Conservation (phyloP, 2,329 filamentous ascomycete genomes). For the Zymoseptoria brevis region DNA sequence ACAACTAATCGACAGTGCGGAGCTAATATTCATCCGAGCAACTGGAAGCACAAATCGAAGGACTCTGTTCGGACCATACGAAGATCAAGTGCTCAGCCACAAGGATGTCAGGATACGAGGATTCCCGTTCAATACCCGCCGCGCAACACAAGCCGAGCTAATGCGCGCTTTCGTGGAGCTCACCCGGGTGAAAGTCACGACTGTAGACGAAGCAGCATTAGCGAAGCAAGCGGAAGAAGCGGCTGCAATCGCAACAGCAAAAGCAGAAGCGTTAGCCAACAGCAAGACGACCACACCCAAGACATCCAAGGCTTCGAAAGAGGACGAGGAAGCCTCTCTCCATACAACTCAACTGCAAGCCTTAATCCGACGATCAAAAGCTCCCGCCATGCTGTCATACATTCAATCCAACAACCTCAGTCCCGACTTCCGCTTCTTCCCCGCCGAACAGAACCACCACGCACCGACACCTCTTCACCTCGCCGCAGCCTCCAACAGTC, state of each 20-base stretch:
- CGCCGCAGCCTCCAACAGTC: conserved; percentile 70
- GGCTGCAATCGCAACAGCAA: conserved; percentile 35
- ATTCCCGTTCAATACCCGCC: conserved; percentile 86
- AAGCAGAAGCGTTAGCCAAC: conserved; percentile 26
- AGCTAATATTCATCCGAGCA: conserved; percentile 81
- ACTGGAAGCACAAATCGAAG: conserved; percentile 78
- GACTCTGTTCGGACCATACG: conserved; percentile 85
- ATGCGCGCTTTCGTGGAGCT: conserved; percentile 93
- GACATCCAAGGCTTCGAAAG: conserved; percentile 63
- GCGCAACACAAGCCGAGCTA: conserved; percentile 87
- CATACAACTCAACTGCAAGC: conserved; percentile 87
- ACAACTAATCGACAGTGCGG: conserved; percentile 69
- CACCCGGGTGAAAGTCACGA: conserved; percentile 77
- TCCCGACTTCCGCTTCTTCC: conserved; percentile 67
- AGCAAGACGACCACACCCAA: conserved; percentile 44
- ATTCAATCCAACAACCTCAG: conserved; percentile 66
- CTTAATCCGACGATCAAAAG: conserved; percentile 79
- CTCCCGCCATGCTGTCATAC: conserved; percentile 79
- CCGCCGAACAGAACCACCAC: conserved; percentile 64
- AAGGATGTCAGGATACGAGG: conserved; percentile 75
- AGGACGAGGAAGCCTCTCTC: conserved; percentile 71
- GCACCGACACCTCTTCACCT: conserved; percentile 79
- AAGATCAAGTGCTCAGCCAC: conserved; percentile 70
- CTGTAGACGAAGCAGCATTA: conserved; percentile 61
- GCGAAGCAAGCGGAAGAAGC: conserved; percentile 40